Evolutionary conservation across 805 yeast genomes (phyloP).

Genomic region (Barnettozyma sp.): DNA sequence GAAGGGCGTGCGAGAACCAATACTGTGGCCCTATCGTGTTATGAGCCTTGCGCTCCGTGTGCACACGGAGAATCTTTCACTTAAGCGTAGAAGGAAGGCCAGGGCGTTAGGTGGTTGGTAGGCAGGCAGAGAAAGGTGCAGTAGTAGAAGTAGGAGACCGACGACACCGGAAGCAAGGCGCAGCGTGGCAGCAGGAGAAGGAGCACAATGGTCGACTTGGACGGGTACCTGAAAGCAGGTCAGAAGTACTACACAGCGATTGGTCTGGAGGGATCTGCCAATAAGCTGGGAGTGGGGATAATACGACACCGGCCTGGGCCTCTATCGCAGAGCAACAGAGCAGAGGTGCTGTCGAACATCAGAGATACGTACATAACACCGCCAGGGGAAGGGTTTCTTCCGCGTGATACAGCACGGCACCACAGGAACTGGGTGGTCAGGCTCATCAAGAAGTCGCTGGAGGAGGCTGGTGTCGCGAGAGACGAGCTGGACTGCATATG

Average conservation of each 20-base stretch:
- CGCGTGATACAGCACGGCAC: slow-evolving; percentile 94
- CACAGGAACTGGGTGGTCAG: slow-evolving; percentile 93
- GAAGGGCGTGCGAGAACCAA: too few relatives aligned
- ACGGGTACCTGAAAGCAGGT: slow-evolving; percentile 35
- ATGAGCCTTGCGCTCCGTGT: too few relatives aligned
- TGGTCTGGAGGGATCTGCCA: slow-evolving; percentile 96
- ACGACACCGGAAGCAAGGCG: background rate
- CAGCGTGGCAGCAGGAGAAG: background rate
- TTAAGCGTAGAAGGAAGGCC: too few relatives aligned
- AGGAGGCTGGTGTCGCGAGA: slow-evolving; percentile 46
- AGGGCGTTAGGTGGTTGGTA: too few relatives aligned
- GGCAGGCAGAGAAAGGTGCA: too few relatives aligned
- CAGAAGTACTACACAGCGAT: slow-evolving; percentile 57
- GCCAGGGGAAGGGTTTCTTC: slow-evolving; percentile 96
- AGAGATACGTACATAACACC: slow-evolving; percentile 95
- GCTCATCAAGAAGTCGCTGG: slow-evolving; percentile 57
- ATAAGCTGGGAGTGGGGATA: slow-evolving; percentile 91
- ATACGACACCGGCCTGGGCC: slow-evolving; percentile 67
- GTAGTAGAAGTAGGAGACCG: too few relatives aligned
- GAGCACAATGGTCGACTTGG: slow-evolving; percentile 37
- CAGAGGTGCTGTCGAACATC: slow-evolving; percentile 77
- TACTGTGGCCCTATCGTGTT: too few relatives aligned
- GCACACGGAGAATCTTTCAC: too few relatives aligned
- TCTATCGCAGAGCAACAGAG: slow-evolving; percentile 49
- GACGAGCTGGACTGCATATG: slow-evolving; percentile 70